Conservation (phyloP, 2,329 filamentous ascomycete genomes). For the Hirsutella thompsonii region DNA sequence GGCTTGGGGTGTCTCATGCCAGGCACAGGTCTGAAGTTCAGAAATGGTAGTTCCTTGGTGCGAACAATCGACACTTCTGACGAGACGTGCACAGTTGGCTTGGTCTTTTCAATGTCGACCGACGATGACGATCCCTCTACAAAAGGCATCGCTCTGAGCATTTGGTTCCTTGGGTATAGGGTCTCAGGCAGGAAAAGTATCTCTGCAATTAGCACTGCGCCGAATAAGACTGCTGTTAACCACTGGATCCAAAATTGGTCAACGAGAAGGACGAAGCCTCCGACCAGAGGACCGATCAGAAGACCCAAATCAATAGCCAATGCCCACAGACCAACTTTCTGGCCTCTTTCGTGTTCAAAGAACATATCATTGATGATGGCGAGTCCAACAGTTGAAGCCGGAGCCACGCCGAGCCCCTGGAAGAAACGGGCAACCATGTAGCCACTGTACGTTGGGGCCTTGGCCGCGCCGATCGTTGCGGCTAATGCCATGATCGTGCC, state of each 20-base stretch:
- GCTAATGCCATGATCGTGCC: too few relatives aligned
- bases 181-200: neutral
- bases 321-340: neutral
- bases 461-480: conserved; percentile 18
- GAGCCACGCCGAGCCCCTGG: conserved; percentile 41
- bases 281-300: conserved; percentile 23
- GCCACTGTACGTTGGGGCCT: conserved; percentile 24
- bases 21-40: conserved; percentile 32
- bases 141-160: neutral
- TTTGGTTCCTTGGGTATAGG: neutral
- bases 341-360: conserved; percentile 23
- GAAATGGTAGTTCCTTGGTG: conserved; percentile 28
- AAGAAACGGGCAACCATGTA: conserved; percentile 48
- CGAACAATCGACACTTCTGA: conserved; percentile 4
- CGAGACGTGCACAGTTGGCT: neutral
- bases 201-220: conserved; percentile 19
- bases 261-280: conserved; percentile 35
- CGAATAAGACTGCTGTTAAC: conserved; percentile 40
- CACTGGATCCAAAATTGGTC: conserved; percentile 39
- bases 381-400: conserved; percentile 40
- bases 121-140: neutral
- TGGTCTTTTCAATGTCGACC: too few relatives aligned
- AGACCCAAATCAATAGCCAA: neutral
- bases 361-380: conserved; percentile 42
- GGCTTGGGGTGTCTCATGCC: conserved; percentile 36